A percentile compares a stretch with the other conserved stretches of the same genome.
Conservation (phyloP, 139 green algal genomes). For the Asterochloris sp. region DNA sequence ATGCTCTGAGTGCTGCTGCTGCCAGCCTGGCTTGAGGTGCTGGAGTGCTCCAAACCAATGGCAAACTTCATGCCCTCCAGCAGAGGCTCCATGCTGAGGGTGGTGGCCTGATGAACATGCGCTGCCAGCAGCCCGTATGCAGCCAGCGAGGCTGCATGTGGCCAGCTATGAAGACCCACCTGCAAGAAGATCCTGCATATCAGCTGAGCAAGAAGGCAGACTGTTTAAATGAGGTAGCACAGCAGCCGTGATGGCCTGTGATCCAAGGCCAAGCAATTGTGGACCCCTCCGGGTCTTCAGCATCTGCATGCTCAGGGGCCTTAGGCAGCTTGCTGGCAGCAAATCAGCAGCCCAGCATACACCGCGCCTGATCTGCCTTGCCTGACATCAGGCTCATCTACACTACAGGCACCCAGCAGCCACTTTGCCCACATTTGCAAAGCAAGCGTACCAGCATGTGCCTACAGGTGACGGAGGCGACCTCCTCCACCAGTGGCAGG, state of each 20-base stretch:
- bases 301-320: too few relatives aligned
- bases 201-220: too few relatives aligned
- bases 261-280: too few relatives aligned
- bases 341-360: too few relatives aligned
- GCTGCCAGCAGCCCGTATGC: not conserved
- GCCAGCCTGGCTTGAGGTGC: not conserved
- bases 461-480: not conserved
- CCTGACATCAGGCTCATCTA: too few relatives aligned
- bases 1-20: not conserved
- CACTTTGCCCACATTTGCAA: too few relatives aligned
- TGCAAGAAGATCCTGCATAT: not conserved
- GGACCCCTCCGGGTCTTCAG: too few relatives aligned
- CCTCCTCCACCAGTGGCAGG: not conserved
- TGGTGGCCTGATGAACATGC: not conserved
- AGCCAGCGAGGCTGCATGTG: not conserved
- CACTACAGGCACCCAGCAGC: too few relatives aligned
- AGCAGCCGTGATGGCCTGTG: too few relatives aligned
- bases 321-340: too few relatives aligned
- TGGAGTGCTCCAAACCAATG: not conserved
- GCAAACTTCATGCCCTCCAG: conserved; percentile 3
- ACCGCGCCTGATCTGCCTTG: too few relatives aligned
- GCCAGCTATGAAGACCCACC: conserved; percentile 1
- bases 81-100: conserved; percentile 1
- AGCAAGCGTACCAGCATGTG: not conserved
- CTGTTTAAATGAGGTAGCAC: too few relatives aligned